phyloP scores from a whole-genome alignment of 2,329 filamentous ascomycete species.

The Claviceps pazoutovae region DNA sequence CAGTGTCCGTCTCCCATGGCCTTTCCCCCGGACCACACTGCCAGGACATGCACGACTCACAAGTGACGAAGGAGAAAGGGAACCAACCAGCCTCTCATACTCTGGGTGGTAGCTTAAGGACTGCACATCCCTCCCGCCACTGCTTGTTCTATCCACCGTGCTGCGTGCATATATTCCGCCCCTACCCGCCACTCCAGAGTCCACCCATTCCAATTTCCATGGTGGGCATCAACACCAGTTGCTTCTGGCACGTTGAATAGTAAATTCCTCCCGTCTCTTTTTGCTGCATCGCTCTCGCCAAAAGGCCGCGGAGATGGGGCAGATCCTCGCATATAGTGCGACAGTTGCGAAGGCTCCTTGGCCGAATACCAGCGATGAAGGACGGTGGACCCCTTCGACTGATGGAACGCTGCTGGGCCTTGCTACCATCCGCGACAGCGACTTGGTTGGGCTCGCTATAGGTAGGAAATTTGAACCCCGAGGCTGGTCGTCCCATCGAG shows the following conservation, averaged over 20 bases:
- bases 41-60: slow-evolving; percentile 37
- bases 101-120: slow-evolving; percentile 16
- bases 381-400: slow-evolving; percentile 35
- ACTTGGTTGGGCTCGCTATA: slow-evolving; percentile 9
- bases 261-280: slow-evolving; percentile 32
- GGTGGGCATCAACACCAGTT: slow-evolving; percentile 32
- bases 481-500: slow-evolving; percentile 15
- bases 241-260: slow-evolving; percentile 38
- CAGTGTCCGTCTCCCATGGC: background rate
- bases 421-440: slow-evolving; percentile 8
- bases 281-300: slow-evolving; percentile 26
- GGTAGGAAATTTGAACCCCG: slow-evolving; percentile 16
- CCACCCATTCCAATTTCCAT: slow-evolving; percentile 36
- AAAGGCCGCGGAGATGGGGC: slow-evolving; percentile 23
- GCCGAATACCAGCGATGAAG: slow-evolving; percentile 32
- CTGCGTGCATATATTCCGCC: slow-evolving; percentile 12
- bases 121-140: slow-evolving; percentile 4
- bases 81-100: slow-evolving; percentile 22
- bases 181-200: slow-evolving; percentile 37
- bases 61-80: slow-evolving; percentile 28
- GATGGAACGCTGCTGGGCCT: slow-evolving; percentile 28
- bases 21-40: slow-evolving; percentile 24
- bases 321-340: slow-evolving; percentile 28
- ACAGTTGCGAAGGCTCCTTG: slow-evolving; percentile 27
- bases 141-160: slow-evolving; percentile 7